Percentiles rank a stretch among this genome's conserved stretches.
Evolutionary conservation across 2,329 filamentous ascomycete genomes (phyloP).

Genomic region (Talaromyces pinophilus): DNA sequence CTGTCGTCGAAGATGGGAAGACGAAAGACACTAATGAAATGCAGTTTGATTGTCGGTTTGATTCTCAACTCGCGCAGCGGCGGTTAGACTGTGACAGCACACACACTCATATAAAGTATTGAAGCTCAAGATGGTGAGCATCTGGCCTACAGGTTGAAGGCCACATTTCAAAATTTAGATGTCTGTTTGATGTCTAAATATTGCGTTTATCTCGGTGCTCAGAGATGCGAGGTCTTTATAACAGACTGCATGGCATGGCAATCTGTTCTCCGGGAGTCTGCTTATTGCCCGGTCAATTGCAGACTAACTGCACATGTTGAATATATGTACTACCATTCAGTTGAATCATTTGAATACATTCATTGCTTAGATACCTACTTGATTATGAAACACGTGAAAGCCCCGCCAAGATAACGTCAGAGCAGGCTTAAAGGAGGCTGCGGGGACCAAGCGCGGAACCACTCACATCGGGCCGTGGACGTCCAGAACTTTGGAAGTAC

Average conservation of each 20-base stretch:
- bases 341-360: neutral
- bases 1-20: neutral
- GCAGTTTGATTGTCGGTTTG: constrained; percentile 77
- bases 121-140: neutral
- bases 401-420: constrained; percentile 24
- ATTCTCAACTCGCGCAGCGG: constrained; percentile 78
- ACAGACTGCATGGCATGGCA: neutral
- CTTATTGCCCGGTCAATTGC: neutral
- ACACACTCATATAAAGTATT: neutral
- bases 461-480: neutral
- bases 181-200: constrained; percentile 2
- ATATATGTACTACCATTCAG: constrained; percentile 14
- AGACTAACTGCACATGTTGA: constrained; percentile 6
- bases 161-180: neutral
- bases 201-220: neutral
- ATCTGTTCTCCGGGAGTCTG: neutral
- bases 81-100: constrained; percentile 11
- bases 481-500: neutral
- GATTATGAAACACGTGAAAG: neutral
- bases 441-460: constrained; percentile 11
- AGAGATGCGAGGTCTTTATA: neutral
- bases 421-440: neutral
- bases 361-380: neutral
- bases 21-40: constrained; percentile 9
- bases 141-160: neutral